phyloP scores from a whole-genome alignment of 1,284 basidiomycete species.

The Peniophora sp. region DNA sequence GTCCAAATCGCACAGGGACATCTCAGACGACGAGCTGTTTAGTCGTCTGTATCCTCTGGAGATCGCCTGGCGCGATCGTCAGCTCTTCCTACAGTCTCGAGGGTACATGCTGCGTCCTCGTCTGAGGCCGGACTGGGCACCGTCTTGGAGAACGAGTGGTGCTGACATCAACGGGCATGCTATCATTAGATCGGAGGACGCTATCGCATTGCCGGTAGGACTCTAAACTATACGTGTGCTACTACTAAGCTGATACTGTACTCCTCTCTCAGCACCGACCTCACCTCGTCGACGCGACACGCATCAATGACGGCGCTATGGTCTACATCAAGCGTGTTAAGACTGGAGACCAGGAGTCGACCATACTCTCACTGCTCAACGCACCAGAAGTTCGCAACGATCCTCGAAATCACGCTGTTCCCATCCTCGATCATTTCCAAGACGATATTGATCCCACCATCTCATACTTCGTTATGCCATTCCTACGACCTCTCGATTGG shows the following conservation, averaged over 20 bases:
- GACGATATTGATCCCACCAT: constrained; percentile 9
- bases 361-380: not conserved
- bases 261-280: not conserved
- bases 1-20: too few species aligned
- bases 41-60: not conserved
- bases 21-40: not conserved
- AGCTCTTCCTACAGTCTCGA: not conserved
- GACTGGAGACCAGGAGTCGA: not conserved
- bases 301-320: not conserved
- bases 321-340: not conserved
- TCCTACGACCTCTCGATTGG: constrained; percentile 12
- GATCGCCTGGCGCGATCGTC: not conserved
- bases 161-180: not conserved
- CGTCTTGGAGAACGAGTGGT: not conserved
- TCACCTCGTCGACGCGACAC: not conserved
- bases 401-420: constrained; percentile 19
- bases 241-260: too few species aligned
- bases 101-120: not conserved
- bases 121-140: not conserved
- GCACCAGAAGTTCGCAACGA: constrained; percentile 8
- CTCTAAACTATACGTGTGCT: not conserved
- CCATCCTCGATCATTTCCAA: constrained; percentile 16
- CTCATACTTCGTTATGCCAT: constrained; percentile 19
- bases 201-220: not conserved
- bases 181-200: not conserved